Evolutionary conservation across 129 eudicot species (phyloP).

Genomic region (Flaveria linearis): DNA sequence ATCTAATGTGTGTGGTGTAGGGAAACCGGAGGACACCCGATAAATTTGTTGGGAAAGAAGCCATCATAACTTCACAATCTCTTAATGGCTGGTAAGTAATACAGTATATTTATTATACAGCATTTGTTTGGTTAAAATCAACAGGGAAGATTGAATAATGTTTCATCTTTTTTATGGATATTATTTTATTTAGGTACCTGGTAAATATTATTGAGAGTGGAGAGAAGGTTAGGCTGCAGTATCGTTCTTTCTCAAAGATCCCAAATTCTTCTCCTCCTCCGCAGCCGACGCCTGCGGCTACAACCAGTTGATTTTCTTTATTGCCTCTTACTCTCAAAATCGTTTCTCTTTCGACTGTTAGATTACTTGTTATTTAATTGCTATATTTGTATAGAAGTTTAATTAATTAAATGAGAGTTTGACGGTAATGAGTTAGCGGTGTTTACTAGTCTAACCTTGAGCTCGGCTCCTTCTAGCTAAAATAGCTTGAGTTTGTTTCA

Average conservation of each 20-base stretch:
- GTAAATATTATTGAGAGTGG: conserved; percentile 78
- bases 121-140: not conserved
- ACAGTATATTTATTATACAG: not conserved
- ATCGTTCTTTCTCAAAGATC: conserved; percentile 74
- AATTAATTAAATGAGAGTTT: not conserved
- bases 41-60: conserved; percentile 97
- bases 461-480: not conserved
- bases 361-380: not conserved
- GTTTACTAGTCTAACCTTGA: not conserved
- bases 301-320: conserved; percentile 41
- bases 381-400: not conserved
- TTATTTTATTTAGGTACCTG: conserved; percentile 60
- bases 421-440: not conserved
- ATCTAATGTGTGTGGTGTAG: conserved; percentile 69
- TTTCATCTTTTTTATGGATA: not conserved
- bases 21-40: conserved; percentile 96
- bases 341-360: not conserved
- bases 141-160: not conserved
- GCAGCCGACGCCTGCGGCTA: not conserved
- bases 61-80: conserved; percentile 86
- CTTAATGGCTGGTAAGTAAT: conserved; percentile 95
- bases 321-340: not conserved
- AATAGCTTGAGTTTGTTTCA: too few species aligned
- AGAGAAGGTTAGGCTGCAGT: conserved; percentile 86
- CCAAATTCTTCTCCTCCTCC: conserved; percentile 38